Evolutionary conservation across 2,329 filamentous ascomycete species (phyloP).

Genomic region (Aspergillus hortae): DNA sequence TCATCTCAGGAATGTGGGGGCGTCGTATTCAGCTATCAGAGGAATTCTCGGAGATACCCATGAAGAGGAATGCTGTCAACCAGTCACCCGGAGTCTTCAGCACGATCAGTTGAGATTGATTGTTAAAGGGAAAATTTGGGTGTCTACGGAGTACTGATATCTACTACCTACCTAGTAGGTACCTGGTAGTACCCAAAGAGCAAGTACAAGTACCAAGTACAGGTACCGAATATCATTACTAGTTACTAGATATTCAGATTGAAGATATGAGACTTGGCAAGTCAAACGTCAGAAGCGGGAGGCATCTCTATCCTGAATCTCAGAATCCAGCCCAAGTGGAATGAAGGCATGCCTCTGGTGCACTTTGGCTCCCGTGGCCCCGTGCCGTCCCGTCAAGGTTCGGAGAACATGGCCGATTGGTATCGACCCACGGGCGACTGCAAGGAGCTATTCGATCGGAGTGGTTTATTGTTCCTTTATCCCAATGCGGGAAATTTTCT

Average conservation of each 20-base stretch:
- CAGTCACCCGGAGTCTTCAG: not conserved
- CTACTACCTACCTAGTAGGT: no score
- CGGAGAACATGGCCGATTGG: constrained; percentile 24
- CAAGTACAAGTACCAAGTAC: not conserved
- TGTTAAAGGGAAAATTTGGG: not conserved
- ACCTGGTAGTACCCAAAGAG: not conserved
- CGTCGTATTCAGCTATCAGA: not conserved
- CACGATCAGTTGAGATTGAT: not conserved
- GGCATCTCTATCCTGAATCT: no score
- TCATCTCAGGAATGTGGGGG: constrained; percentile 5
- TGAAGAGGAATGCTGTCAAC: constrained; percentile 6
- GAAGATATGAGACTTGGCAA: no score
- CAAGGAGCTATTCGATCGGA: constrained; percentile 21
- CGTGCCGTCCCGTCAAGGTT: constrained; percentile 40
- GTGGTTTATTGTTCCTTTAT: not conserved
- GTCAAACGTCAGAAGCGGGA: no score
- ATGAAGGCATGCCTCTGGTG: not conserved
- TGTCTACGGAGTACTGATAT: no score
- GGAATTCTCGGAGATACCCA: not conserved
- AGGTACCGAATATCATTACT: no score
- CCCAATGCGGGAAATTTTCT: no score
- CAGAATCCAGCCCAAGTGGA: not conserved
- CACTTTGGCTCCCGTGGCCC: constrained; percentile 16
- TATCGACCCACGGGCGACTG: constrained; percentile 25
- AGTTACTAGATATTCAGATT: no score